Base-by-base conservation (phyloP, 2,329 filamentous ascomycete genomes). In the Zasmidium angulare region DNA sequence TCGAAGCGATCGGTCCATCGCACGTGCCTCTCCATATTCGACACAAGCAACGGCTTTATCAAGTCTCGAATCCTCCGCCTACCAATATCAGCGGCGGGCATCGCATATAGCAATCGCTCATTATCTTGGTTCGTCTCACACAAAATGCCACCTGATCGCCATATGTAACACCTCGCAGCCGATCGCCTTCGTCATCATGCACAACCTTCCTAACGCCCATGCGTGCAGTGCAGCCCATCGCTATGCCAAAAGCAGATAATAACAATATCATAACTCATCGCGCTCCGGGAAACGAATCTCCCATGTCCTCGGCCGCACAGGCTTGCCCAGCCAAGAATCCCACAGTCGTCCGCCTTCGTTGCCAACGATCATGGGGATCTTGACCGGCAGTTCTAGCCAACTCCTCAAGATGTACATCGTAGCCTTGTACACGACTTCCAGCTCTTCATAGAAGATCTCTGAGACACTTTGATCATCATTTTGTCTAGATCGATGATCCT, bases 381-480 rank as follows among this genome's bases (percentile, higher is more conserved):
- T 66, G 55, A 63, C 54, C n/a, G 71, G 67, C 46, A 68, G 46
- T 14, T 81, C 77, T 4, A 86, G 56, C 90, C 91, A 99, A 60
- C 84, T 84, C 64, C 74, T 81, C 9, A 95, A 22, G 1, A 98
- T 86, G 67, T 87, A 85, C 66, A 84, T 82, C 50, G 85, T 79
- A 0, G 86, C 87, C 59, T 81, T 79, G 69, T 80, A 84, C 12
- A 96, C 81, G 17, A 86, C 76, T 3, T 77, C 74, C 26, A 88
- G 74, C 75, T 98, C 93, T 0, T 82, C 75, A 65, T 80, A 78
- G 62, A 93, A 80, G 6, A 81, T 76, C 21, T 92, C 86, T 50
- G 73, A 72, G 0, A 88, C 0, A 0, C 81, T 80, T 71, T 68
- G 31, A 68, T 58, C 48, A 69, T 17, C 19, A 19, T n/a, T 51